Conservation (phyloP, 164 flowering plant species). For the Liriodendron chinense region DNA sequence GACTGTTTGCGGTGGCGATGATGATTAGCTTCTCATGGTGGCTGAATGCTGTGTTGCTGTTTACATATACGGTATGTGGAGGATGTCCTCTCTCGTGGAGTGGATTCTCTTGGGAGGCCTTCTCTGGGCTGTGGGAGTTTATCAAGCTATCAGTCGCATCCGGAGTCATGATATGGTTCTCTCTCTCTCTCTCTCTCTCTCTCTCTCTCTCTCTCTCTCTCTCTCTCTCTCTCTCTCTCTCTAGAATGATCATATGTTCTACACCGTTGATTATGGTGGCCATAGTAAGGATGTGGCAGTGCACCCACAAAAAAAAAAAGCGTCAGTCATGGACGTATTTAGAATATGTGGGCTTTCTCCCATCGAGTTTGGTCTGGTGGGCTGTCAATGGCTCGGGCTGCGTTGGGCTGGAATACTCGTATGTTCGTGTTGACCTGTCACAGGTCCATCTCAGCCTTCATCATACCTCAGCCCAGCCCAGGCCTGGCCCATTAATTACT, state of each 20-base stretch:
- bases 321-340: no score
- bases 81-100: constrained; percentile 41
- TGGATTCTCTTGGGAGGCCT: constrained; percentile 39
- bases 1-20: constrained; percentile 40
- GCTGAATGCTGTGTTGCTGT: constrained; percentile 26
- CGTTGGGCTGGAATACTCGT: no score
- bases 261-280: no score
- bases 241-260: background rate
- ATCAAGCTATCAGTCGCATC: constrained; percentile 47
- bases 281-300: no score
- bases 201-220: constrained; percentile 7
- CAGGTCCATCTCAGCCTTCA: no score
- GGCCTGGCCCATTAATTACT: no score
- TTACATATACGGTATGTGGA: constrained; percentile 32
- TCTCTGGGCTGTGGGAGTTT: constrained; percentile 33
- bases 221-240: constrained; percentile 1
- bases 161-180: constrained; percentile 49
- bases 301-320: no score
- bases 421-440: no score
- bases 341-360: no score
- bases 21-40: constrained; percentile 43
- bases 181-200: background rate
- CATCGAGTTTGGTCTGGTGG: no score
- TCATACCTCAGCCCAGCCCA: no score
- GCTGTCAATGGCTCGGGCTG: no score